These are phyloP conservation scores for Scedosporium aurantiacum DNA, from an alignment of 2,329 filamentous ascomycete species.

Conservation along the genomic window DNA sequence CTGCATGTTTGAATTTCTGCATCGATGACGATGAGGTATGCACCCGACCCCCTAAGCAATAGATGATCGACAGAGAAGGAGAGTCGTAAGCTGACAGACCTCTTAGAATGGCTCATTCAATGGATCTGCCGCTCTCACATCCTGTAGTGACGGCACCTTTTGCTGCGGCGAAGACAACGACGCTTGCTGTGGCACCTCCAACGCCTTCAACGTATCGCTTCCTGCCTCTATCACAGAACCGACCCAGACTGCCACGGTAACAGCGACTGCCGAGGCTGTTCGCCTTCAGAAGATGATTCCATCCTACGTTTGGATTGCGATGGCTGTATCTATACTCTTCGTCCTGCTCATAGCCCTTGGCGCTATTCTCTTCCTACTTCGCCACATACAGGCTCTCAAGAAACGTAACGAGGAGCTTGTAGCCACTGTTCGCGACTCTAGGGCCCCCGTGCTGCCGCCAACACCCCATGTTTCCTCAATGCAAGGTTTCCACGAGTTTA, in stretches of 20 bases:
- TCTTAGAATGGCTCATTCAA: slow-evolving; percentile 15
- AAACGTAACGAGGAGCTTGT: slow-evolving; percentile 3
- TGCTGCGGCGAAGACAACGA: slow-evolving; percentile 20
- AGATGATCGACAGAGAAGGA: background rate
- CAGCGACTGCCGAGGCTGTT: slow-evolving; percentile 11
- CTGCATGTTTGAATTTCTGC: slow-evolving; percentile 20
- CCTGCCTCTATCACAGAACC: slow-evolving; percentile 13
- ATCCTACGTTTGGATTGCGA: slow-evolving; percentile 16
- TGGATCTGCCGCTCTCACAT: slow-evolving; percentile 15
- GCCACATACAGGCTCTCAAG: slow-evolving; percentile 13
- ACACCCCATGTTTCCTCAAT: slow-evolving; percentile 1
- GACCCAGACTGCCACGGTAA: slow-evolving; percentile 11
- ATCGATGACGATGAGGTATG: slow-evolving; percentile 10
- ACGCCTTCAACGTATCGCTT: slow-evolving; percentile 14
- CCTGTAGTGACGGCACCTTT: slow-evolving; percentile 18
- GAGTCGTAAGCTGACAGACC: slow-evolving; percentile 3
- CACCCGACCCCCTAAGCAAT: background rate
- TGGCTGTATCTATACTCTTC: slow-evolving; percentile 14
- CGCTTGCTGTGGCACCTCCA: slow-evolving; percentile 18
- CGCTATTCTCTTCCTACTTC: slow-evolving; percentile 12
- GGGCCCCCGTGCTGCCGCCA: slow-evolving; percentile 2
- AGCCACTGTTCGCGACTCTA: background rate
- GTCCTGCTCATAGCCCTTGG: slow-evolving; percentile 10
- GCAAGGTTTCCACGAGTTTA: slow-evolving; percentile 2
- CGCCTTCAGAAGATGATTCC: slow-evolving; percentile 6